Evolutionary conservation across 164 flowering plant species (phyloP).

Genomic region (Kalanchoe fedtschenkoi): DNA sequence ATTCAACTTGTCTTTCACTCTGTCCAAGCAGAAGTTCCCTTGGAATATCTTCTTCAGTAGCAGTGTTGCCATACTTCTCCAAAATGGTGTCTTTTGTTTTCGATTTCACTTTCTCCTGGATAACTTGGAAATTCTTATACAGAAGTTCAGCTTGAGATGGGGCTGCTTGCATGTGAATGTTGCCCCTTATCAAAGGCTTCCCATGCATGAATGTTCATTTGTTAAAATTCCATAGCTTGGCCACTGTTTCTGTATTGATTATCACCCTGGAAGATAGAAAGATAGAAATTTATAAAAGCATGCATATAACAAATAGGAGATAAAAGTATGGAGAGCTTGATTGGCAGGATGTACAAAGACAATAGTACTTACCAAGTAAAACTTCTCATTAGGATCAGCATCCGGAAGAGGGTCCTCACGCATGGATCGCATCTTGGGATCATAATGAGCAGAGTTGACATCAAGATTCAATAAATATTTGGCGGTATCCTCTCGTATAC

Average conservation of each 20-base stretch:
- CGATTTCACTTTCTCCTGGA: constrained; percentile 52
- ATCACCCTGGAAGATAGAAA: constrained; percentile 40
- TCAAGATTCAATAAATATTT: constrained; percentile 87
- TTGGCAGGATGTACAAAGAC: background rate
- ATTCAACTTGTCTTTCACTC: constrained; percentile 55
- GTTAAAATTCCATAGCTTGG: constrained; percentile 73
- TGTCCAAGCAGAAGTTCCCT: constrained; percentile 73
- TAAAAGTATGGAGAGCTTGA: background rate
- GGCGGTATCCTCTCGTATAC: constrained; percentile 92
- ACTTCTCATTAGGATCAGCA: constrained; percentile 78
- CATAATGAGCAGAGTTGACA: constrained; percentile 78
- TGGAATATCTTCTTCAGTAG: constrained; percentile 52
- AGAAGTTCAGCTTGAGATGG: constrained; percentile 76
- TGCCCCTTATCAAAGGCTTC: constrained; percentile 87
- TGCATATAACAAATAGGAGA: background rate
- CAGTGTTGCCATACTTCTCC: constrained; percentile 87
- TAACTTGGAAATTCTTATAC: constrained; percentile 44
- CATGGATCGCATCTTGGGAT: constrained; percentile 87
- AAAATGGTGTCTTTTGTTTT: constrained; percentile 51
- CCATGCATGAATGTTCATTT: constrained; percentile 61
- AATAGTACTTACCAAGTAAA: constrained; percentile 38
- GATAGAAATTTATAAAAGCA: background rate
- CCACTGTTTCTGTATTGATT: constrained; percentile 62
- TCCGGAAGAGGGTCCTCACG: constrained; percentile 94
- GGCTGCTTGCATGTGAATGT: constrained; percentile 80